A percentile compares a stretch with the other conserved stretches of the same genome.
Evolutionary conservation across 129 eudicot genomes (phyloP).

Genomic region (Flaveria robusta): DNA sequence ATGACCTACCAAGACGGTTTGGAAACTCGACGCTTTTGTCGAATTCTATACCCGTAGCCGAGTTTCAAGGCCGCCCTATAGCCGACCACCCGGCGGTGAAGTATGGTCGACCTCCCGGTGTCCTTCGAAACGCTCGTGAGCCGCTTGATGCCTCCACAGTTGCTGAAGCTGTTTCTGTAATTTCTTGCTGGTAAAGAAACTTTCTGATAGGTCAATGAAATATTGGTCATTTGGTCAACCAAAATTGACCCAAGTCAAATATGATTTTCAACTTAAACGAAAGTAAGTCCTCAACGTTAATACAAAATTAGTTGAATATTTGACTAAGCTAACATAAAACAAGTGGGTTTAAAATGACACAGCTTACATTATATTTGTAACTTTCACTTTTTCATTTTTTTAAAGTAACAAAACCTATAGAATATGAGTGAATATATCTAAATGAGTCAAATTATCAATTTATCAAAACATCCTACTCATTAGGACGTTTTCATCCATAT

Average conservation of each 20-base stretch:
- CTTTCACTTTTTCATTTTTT: too few species aligned
- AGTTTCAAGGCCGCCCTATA: slow-evolving; percentile 82
- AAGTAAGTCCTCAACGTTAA: slow-evolving; percentile 7
- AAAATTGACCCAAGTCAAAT: background rate
- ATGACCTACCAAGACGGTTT: slow-evolving; percentile 72
- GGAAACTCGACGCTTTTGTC: slow-evolving; percentile 80
- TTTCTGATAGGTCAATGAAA: background rate
- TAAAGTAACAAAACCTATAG: too few species aligned
- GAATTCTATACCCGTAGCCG: slow-evolving; percentile 75
- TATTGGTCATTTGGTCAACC: background rate
- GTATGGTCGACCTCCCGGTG: slow-evolving; percentile 84
- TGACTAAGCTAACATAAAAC: background rate
- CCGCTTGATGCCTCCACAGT: slow-evolving; percentile 87
- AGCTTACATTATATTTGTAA: too few species aligned
- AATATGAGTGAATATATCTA: too few species aligned
- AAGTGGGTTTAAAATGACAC: background rate
- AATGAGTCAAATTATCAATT: too few species aligned
- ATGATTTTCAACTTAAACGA: background rate
- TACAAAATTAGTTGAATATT: too few species aligned
- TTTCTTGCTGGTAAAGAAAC: slow-evolving; percentile 76
- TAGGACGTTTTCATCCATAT: too few species aligned
- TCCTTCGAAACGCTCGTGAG: slow-evolving; percentile 55
- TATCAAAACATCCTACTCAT: too few species aligned
- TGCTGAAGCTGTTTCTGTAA: slow-evolving; percentile 89
- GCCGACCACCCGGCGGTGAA: slow-evolving; percentile 93